A percentile compares a stretch with the other conserved stretches of the same genome.
phyloP scores from a whole-genome alignment of 2,329 filamentous ascomycete species.

The Kalmusia sp. region DNA sequence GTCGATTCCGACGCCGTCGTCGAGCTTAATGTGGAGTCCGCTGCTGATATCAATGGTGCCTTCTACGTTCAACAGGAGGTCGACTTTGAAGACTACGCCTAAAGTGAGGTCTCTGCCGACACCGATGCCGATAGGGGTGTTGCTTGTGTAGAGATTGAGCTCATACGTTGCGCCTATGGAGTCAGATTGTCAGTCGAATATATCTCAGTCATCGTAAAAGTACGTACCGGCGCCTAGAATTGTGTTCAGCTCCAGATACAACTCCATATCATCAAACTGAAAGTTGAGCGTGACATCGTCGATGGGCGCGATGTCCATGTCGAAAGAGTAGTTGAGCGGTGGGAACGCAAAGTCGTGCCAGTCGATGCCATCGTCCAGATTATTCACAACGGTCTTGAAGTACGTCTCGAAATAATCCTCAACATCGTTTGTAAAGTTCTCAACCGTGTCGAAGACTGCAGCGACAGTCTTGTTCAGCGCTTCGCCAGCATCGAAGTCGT shows the following conservation, averaged over 20 bases:
- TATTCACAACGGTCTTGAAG: slow-evolving; percentile 11
- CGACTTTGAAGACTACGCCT: slow-evolving; percentile 58
- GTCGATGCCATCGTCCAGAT: slow-evolving; percentile 28
- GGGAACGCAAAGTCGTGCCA: slow-evolving; percentile 27
- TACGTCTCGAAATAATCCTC: slow-evolving; percentile 19
- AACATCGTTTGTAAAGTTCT: slow-evolving; percentile 22
- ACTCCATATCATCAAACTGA: slow-evolving; percentile 59
- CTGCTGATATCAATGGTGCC: slow-evolving; percentile 58
- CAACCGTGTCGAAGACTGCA: slow-evolving; percentile 21
- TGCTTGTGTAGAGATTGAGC: slow-evolving; percentile 57
- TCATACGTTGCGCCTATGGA: slow-evolving; percentile 46
- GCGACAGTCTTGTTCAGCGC: slow-evolving; percentile 18
- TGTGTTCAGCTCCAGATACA: slow-evolving; percentile 59
- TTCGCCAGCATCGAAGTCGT: slow-evolving; percentile 50
- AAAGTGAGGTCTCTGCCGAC: slow-evolving; percentile 50
- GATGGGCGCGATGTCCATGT: slow-evolving; percentile 53
- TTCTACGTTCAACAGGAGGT: slow-evolving; percentile 60
- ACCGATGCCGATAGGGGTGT: slow-evolving; percentile 53
- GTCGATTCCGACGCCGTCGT: slow-evolving; percentile 58
- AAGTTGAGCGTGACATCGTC: slow-evolving; percentile 55
- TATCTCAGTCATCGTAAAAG: no score
- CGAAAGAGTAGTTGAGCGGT: slow-evolving; percentile 23
- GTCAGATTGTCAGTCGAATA: no score
- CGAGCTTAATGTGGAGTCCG: slow-evolving; percentile 63
- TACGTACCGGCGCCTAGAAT: slow-evolving; percentile 50